These are phyloP conservation scores for Podospora australis DNA, from an alignment of 495 filamentous ascomycete genomes.

Conservation along the genomic window DNA sequence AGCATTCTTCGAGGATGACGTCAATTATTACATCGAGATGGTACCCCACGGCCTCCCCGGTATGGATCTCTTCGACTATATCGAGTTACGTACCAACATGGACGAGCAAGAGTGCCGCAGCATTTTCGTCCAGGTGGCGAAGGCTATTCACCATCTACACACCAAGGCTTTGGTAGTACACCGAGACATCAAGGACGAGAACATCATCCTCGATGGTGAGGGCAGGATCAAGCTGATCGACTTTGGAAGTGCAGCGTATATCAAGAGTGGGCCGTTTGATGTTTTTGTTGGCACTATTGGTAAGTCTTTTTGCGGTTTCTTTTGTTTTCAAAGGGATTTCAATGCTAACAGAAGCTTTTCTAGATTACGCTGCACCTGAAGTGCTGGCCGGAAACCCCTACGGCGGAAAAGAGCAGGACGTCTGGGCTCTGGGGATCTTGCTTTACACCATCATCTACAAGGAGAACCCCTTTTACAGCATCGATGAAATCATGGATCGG, in stretches of 20 bases:
- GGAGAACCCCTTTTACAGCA: constrained; percentile 98
- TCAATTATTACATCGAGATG: constrained; percentile 99
- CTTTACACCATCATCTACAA: constrained; percentile 99
- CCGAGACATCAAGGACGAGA: constrained; percentile 98
- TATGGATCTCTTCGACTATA: constrained; percentile 99
- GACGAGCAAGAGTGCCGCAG: constrained; percentile 87
- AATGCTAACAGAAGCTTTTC: neutral
- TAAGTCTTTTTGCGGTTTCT: constrained; percentile 38
- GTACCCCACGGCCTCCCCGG: constrained; percentile 89
- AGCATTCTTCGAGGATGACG: constrained; percentile 95
- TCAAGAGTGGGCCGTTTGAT: constrained; percentile 97
- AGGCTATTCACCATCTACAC: constrained; percentile 85
- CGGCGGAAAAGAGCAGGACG: constrained; percentile 92
- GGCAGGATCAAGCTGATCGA: constrained; percentile 96
- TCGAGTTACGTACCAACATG: constrained; percentile 94
- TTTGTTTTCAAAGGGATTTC: neutral
- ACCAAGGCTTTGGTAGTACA: constrained; percentile 90
- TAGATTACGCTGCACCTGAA: constrained; percentile 96
- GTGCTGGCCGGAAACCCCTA: constrained; percentile 92
- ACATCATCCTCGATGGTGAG: constrained; percentile 91
- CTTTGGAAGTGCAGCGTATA: constrained; percentile 95
- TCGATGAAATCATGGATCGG: constrained; percentile 98
- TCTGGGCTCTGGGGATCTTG: constrained; percentile 96
- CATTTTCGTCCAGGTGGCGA: constrained; percentile 89
- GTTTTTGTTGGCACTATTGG: constrained; percentile 99